A percentile compares a stretch with the other conserved stretches of the same genome.
Conservation (phyloP, 1,284 basidiomycete genomes). For the Moesziomyces antarcticus region DNA sequence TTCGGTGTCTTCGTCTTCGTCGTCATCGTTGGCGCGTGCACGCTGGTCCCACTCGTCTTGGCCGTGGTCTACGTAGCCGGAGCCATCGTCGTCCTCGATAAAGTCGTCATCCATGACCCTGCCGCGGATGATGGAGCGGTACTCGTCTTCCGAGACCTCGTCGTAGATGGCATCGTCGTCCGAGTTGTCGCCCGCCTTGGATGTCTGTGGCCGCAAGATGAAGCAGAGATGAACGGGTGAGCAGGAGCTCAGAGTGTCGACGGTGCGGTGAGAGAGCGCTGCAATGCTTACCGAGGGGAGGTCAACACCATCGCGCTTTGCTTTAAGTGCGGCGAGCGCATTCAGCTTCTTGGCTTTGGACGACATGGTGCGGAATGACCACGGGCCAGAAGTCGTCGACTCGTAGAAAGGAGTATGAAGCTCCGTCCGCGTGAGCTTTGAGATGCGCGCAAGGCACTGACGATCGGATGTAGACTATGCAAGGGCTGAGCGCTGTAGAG, state of each 20-base stretch:
- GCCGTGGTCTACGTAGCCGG: conserved; percentile 94
- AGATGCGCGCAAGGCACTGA: neutral
- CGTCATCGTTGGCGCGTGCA: conserved; percentile 65
- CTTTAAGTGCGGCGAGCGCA: conserved; percentile 65
- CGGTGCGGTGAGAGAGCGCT: neutral
- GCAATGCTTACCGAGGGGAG: conserved; percentile 20
- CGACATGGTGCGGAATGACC: conserved; percentile 26
- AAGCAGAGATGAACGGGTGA: neutral
- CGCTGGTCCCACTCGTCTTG: conserved; percentile 83
- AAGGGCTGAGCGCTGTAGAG: too few species aligned
- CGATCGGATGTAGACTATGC: neutral
- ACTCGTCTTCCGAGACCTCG: conserved; percentile 90
- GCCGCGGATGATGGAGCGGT: conserved; percentile 83
- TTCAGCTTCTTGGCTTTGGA: conserved; percentile 55
- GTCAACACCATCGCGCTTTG: conserved; percentile 53
- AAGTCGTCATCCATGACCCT: conserved; percentile 93
- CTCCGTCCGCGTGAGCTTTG: neutral
- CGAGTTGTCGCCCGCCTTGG: conserved; percentile 22
- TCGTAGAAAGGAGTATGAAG: neutral
- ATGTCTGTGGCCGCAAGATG: conserved; percentile 4
- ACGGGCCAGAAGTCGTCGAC: neutral
- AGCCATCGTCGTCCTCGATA: conserved; percentile 86
- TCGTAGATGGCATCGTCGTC: conserved; percentile 78
- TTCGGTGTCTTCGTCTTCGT: conserved; percentile 70
- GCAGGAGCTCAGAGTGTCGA: neutral